Conservation (phyloP, 2,329 filamentous ascomycete species). For the Aspergillus quadrilineatus region DNA sequence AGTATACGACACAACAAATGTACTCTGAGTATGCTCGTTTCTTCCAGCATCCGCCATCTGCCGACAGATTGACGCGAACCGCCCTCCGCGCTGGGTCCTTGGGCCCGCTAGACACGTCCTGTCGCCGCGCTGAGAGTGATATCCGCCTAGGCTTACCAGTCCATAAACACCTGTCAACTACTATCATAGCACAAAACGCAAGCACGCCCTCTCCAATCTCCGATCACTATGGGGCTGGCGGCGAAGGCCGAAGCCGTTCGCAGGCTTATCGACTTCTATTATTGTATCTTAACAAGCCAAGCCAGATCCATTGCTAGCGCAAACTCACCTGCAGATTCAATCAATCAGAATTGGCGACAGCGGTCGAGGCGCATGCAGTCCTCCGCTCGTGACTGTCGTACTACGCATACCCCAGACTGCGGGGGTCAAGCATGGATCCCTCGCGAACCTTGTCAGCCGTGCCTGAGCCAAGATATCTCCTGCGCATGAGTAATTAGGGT, state of each 20-base stretch:
- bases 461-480: constrained; percentile 17
- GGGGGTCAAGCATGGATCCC: constrained; percentile 38
- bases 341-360: constrained; percentile 41
- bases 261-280: constrained; percentile 12
- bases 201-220: constrained; percentile 31
- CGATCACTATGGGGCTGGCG: constrained; percentile 41
- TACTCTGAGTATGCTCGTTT: no score
- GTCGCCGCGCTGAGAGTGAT: no score
- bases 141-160: no score
- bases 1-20: no score
- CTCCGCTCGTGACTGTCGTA: constrained; percentile 30
- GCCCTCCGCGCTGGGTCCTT: neutral
- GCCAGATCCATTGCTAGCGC: constrained; percentile 3
- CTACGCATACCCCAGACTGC: constrained; percentile 33
- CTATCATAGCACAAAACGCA: neutral
- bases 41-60: no score
- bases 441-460: constrained; percentile 36
- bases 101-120: no score
- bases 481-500: no score
- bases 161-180: neutral
- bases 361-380: constrained; percentile 35
- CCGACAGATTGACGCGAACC: neutral
- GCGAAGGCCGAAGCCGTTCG: constrained; percentile 38
- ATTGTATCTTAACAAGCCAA: neutral
- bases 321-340: constrained; percentile 38